phyloP scores from a whole-genome alignment of 345 rosid species.

The Schrenkiella parvula region DNA sequence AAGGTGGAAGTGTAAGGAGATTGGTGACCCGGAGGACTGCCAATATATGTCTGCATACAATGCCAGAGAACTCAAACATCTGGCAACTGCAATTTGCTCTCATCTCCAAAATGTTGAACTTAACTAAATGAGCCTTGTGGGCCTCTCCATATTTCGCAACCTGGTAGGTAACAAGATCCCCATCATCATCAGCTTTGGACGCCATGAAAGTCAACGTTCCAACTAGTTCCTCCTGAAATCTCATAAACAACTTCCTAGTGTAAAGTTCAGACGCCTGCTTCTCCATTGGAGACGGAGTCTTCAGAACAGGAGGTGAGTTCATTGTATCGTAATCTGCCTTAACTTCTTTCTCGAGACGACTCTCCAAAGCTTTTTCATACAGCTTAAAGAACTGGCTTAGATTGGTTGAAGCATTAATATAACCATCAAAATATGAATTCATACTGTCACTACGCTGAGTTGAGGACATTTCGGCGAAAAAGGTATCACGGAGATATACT shows the following conservation, averaged over 20 bases:
- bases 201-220: constrained; percentile 51
- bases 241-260: constrained; percentile 39
- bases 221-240: constrained; percentile 52
- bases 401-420: constrained; percentile 55
- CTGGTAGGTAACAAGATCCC: constrained; percentile 38
- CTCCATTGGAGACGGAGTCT: constrained; percentile 55
- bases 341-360: constrained; percentile 47
- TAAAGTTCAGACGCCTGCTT: constrained; percentile 46
- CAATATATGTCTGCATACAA: constrained; percentile 58
- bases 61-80: constrained; percentile 68
- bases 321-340: constrained; percentile 48
- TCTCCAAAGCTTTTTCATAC: constrained; percentile 46
- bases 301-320: constrained; percentile 40
- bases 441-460: constrained; percentile 52
- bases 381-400: constrained; percentile 48
- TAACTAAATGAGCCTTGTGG: constrained; percentile 46
- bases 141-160: constrained; percentile 64
- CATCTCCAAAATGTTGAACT: constrained; percentile 56
- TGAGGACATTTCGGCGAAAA: constrained; percentile 61
- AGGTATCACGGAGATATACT: constrained; percentile 52
- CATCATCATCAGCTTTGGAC: constrained; percentile 41
- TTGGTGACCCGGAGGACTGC: constrained; percentile 63
- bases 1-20: constrained; percentile 63
- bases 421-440: constrained; percentile 66
- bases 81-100: constrained; percentile 62